Conservation (phyloP, 306 rosid genomes). For the Herpetospermum pedunculosum region DNA sequence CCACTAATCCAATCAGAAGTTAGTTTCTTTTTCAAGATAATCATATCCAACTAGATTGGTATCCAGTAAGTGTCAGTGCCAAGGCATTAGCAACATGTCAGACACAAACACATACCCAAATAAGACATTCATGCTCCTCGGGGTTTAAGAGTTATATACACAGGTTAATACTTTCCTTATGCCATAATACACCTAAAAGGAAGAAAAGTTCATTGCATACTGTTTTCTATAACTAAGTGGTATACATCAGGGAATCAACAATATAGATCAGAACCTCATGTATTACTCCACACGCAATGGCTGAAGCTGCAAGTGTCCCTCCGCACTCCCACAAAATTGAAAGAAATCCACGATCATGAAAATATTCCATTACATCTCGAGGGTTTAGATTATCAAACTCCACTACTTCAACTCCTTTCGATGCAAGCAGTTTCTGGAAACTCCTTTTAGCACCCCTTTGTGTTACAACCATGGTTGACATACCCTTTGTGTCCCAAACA, state of each 20-base stretch:
- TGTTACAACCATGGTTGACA: slow-evolving; percentile 73
- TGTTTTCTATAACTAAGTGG: not conserved
- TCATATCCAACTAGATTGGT: not conserved
- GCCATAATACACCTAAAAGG: not conserved
- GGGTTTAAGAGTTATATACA: not conserved
- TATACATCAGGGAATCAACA: not conserved
- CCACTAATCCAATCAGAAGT: not conserved
- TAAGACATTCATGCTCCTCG: not conserved
- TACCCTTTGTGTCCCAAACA: slow-evolving; percentile 71
- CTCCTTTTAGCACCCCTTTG: slow-evolving; percentile 86
- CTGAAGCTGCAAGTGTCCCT: slow-evolving; percentile 89
- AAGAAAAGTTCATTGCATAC: not conserved
- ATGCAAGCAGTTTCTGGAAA: slow-evolving; percentile 87
- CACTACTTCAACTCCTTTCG: slow-evolving; percentile 92
- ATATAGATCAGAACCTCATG: slow-evolving; percentile 45
- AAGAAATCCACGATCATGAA: slow-evolving; percentile 80
- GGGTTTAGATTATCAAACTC: slow-evolving; percentile 82
- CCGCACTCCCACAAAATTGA: slow-evolving; percentile 94
- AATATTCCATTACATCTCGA: slow-evolving; percentile 83
- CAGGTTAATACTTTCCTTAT: not conserved
- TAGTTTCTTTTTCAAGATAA: not conserved
- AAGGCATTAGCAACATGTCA: not conserved
- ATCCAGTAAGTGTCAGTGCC: not conserved
- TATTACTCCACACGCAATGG: slow-evolving; percentile 79
- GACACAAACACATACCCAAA: not conserved